phyloP scores from a whole-genome alignment of 1,284 basidiomycete genomes.

The Trichosporon sp. region DNA sequence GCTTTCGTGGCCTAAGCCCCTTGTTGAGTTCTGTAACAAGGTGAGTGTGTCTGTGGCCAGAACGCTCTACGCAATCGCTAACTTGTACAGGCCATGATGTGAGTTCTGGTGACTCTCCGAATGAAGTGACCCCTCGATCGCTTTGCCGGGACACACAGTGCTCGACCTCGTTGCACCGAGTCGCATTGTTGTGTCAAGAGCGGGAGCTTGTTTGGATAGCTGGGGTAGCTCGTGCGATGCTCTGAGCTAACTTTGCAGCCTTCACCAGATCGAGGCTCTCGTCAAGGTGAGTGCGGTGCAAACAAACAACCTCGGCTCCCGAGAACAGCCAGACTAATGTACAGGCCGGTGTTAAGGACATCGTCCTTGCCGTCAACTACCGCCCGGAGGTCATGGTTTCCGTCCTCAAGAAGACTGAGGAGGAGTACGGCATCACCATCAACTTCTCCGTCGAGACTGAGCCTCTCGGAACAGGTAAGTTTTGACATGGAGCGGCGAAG shows the following conservation, averaged over 20 bases:
- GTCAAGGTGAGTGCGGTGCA: conserved; percentile 47
- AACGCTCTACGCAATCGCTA: conserved; percentile 31
- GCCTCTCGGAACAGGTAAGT: conserved; percentile 53
- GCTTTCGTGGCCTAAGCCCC: conserved; percentile 52
- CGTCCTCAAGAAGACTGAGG: conserved; percentile 53
- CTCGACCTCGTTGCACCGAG: background rate
- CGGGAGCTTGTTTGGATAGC: background rate
- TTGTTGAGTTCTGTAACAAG: conserved; percentile 54
- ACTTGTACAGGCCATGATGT: conserved; percentile 46
- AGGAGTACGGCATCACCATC: conserved; percentile 54
- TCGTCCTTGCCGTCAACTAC: conserved; percentile 55
- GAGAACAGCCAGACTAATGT: background rate
- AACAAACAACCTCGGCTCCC: background rate
- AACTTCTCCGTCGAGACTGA: conserved; percentile 54
- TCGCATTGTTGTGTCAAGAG: background rate
- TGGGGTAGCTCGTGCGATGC: background rate
- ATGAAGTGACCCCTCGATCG: background rate
- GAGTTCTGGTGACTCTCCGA: conserved; percentile 13
- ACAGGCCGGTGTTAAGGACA: conserved; percentile 54
- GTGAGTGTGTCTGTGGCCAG: conserved; percentile 43
- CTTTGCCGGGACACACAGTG: background rate
- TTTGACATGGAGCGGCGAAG: background rate
- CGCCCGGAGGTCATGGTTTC: conserved; percentile 54
- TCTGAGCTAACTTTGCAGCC: conserved; percentile 35
- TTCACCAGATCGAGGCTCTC: conserved; percentile 54